These are phyloP conservation scores for Russula sp. DNA, from an alignment of 768 basidiomycete genomes.

Conservation along the genomic window DNA sequence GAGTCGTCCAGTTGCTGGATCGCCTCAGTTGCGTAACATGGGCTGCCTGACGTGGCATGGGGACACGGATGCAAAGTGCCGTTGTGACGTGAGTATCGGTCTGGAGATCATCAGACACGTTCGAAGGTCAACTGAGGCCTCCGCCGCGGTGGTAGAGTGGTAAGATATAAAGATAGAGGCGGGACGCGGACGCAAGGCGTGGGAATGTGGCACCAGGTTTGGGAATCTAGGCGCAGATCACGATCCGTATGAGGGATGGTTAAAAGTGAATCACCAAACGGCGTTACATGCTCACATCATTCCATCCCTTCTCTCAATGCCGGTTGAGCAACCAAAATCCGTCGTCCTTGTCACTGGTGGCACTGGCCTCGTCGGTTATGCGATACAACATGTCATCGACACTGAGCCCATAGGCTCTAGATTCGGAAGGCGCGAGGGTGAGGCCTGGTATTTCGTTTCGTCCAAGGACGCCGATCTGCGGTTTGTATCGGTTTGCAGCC, in stretches of 20 bases:
- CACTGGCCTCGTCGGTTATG: slow-evolving; percentile 83
- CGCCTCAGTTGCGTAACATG: no score
- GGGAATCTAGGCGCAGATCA: background rate
- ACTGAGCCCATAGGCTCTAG: slow-evolving; percentile 73
- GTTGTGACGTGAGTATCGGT: no score
- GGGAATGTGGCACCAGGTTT: no score
- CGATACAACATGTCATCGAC: slow-evolving; percentile 73
- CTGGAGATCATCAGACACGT: no score
- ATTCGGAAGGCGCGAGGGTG: slow-evolving; percentile 72
- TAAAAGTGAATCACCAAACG: background rate
- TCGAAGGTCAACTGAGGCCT: no score
- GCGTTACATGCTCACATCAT: background rate
- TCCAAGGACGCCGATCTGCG: slow-evolving; percentile 82
- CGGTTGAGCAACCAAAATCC: slow-evolving; percentile 8
- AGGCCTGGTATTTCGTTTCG: slow-evolving; percentile 82
- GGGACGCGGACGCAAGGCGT: no score
- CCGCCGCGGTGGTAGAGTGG: no score
- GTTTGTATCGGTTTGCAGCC: slow-evolving; percentile 41
- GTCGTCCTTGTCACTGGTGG: slow-evolving; percentile 84
- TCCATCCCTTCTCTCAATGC: slow-evolving; percentile 2
- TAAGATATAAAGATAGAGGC: no score
- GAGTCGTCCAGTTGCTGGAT: no score
- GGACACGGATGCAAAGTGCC: no score
- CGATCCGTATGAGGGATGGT: background rate
- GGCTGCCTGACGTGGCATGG: no score